Percentiles rank a stretch among this genome's conserved stretches.
Conservation (phyloP, 2,329 filamentous ascomycete species). For the Fusarium mexicanum region DNA sequence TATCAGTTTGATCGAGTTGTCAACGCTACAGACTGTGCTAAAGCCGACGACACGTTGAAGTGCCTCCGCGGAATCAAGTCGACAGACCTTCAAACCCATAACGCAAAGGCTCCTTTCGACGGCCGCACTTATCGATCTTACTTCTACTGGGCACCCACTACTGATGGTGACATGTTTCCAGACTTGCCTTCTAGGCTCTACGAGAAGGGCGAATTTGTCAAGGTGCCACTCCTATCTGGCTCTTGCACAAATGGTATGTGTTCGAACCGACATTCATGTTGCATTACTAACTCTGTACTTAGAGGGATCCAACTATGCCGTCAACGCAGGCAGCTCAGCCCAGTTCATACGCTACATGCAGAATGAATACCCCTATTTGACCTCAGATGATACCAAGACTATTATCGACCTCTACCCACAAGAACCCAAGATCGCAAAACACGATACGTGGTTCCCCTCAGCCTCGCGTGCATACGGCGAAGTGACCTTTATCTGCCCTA, state of each 20-base stretch:
- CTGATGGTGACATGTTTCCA: constrained; percentile 58
- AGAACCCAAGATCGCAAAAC: constrained; percentile 48
- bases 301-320: constrained; percentile 60
- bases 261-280: no score
- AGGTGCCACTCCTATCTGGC: constrained; percentile 58
- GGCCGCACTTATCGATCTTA: constrained; percentile 48
- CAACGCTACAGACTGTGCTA: constrained; percentile 49
- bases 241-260: constrained; percentile 55
- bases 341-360: constrained; percentile 54
- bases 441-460: constrained; percentile 56
- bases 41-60: constrained; percentile 46
- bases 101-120: constrained; percentile 53
- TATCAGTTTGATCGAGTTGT: constrained; percentile 57
- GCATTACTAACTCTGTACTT: constrained; percentile 7
- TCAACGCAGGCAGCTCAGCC: constrained; percentile 48
- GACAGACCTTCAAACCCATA: constrained; percentile 52
- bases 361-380: constrained; percentile 59
- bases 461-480: constrained; percentile 56
- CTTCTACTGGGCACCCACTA: constrained; percentile 63
- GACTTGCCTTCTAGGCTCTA: constrained; percentile 56
- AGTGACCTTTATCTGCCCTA: constrained; percentile 57
- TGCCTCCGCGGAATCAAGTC: constrained; percentile 54
- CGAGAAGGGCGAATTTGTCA: constrained; percentile 51
- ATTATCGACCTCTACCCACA: constrained; percentile 54
- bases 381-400: constrained; percentile 45